Base-by-base conservation (phyloP, 805 yeast species). In the Wickerhamomyces bovis region DNA sequence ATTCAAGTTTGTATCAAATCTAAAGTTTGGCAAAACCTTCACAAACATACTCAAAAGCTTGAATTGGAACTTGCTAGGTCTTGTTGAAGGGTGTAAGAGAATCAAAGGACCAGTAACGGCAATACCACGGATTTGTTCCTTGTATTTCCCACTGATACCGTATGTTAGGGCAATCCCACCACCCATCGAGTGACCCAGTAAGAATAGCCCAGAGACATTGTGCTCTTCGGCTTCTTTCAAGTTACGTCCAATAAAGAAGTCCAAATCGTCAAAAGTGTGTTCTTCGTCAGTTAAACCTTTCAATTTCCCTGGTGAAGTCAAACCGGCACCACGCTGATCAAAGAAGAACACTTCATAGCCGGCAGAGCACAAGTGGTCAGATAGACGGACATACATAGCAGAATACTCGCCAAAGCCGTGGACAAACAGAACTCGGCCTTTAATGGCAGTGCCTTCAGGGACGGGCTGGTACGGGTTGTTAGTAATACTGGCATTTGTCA, bases 141-240 rank as follows among this genome's bases (percentile, higher is more conserved):
- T 70, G 56, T 72, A 65, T 48, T 68, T 74, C 3, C 90, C 90
- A 28, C 60, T 58, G 33, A 78, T 70, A 4, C 77, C 80, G 60
- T 85, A 85, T 61, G 81, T 82, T 47, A 85, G 65, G 0, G 68
- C 69, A 43, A 85, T 78, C 0, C 84, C 90, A 19, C 92, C 92
- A 43, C 95, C 95, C 90, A 86, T 84, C 10, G 89, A 84, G 53
- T 81, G 88, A 1, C 92, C 89, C 57, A 76, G 68, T 41, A 86
- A 57, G 54, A 69, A 73, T 28, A 84, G 54, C 50, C 75, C 75
- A 42, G 68, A 70, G 3, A 47, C 33, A 11, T 26, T 36, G 12
- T 33, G 30, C 13, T 30, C 36, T 50, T 61, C 55, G 26, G 64
- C 50, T 25, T 68, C 67, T 18, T 72, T 70, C 20, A 73, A 55